phyloP scores from a whole-genome alignment of 371 early-diverging fungal species.

The Capillidium heterosporum region DNA sequence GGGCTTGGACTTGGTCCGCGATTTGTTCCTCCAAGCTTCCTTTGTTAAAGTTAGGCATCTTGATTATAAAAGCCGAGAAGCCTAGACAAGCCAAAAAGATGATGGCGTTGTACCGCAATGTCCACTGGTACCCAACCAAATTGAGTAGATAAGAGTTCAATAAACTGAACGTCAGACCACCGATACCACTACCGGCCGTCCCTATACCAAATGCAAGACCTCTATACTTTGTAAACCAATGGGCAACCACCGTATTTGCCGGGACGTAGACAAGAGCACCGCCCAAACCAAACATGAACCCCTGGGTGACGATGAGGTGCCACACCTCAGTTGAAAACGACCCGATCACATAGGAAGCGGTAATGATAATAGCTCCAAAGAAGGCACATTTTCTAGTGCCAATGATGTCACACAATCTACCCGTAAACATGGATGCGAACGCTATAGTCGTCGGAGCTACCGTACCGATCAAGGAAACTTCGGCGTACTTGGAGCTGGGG shows the following conservation, averaged over 20 bases:
- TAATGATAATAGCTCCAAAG: conserved; percentile 14
- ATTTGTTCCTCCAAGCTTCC: background rate
- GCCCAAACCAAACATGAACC: conserved; percentile 40
- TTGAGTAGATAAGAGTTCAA: conserved; percentile 12
- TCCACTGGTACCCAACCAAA: conserved; percentile 12
- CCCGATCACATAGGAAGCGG: conserved; percentile 16
- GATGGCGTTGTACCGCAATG: conserved; percentile 13
- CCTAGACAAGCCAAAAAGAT: conserved; percentile 10
- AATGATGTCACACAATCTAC: conserved; percentile 16
- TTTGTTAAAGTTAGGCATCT: background rate
- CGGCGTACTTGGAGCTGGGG: conserved; percentile 9
- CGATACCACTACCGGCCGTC: conserved; percentile 38
- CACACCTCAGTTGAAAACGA: conserved; percentile 27
- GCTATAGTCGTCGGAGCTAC: conserved; percentile 18
- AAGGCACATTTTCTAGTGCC: conserved; percentile 20
- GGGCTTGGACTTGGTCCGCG: too few species aligned
- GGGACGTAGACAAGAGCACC: conserved; percentile 34
- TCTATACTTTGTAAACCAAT: conserved; percentile 41
- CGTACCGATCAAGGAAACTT: conserved; percentile 25
- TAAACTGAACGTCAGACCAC: conserved; percentile 24
- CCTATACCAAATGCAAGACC: conserved; percentile 43
- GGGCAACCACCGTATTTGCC: conserved; percentile 21
- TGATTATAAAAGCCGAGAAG: background rate
- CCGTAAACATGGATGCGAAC: conserved; percentile 20
- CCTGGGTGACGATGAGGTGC: conserved; percentile 49